Percentiles rank a stretch among this genome's conserved stretches.
These are phyloP conservation scores for Closterium sp. DNA, from an alignment of 139 green algal species.

Conservation along the genomic window DNA sequence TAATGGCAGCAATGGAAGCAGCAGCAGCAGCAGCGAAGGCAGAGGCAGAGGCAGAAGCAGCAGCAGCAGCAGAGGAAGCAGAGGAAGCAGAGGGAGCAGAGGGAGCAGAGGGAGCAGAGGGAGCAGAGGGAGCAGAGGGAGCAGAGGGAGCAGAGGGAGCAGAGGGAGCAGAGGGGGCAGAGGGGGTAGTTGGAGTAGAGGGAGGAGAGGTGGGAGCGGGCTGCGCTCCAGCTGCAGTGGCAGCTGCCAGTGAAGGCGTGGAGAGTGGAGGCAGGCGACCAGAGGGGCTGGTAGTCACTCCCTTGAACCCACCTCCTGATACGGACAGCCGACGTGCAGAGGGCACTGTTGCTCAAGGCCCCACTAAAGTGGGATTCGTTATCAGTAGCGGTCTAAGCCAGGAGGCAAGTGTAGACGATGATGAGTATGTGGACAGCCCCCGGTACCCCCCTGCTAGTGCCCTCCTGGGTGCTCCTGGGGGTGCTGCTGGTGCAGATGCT, in stretches of 20 bases:
- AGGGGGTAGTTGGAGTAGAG: background rate
- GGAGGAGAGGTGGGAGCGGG: background rate
- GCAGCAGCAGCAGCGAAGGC: too few species aligned
- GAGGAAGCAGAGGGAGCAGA: too few species aligned
- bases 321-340: background rate
- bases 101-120: too few species aligned
- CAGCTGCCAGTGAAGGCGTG: background rate
- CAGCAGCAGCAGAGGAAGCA: too few species aligned
- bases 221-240: background rate
- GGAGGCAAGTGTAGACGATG: background rate
- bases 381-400: background rate
- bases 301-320: background rate
- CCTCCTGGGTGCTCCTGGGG: background rate
- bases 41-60: too few species aligned
- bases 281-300: background rate
- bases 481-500: background rate
- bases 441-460: background rate
- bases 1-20: too few species aligned
- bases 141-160: background rate
- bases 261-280: background rate
- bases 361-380: background rate
- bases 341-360: background rate
- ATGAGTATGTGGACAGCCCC: background rate
- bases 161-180: background rate
- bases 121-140: too few species aligned